Base-by-base conservation (phyloP, 495 filamentous ascomycete species). In the Xylaria scruposa region DNA sequence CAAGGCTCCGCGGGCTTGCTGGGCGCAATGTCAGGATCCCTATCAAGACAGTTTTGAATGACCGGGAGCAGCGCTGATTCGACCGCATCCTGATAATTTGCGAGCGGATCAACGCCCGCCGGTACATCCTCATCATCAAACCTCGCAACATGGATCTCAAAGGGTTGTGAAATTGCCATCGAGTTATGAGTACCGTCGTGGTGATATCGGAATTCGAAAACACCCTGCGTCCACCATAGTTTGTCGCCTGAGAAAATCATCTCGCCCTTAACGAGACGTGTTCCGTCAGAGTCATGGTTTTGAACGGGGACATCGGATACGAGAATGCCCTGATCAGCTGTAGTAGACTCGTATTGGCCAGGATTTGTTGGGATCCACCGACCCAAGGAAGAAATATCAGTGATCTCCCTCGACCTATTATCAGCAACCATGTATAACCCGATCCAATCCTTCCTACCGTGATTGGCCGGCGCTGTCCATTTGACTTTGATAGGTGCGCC, bases 201-300 rank as follows among this genome's bases (percentile, higher is more conserved):
- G 85, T 99, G 96, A 82, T 97, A 98, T 12, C 96, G 90, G 83
- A 99, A 95, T 77, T 99, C 96, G 78, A 97, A 98, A 49, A 94
- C 92, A 61, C 96, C 96, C 51, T 95, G 92, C 1, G 91, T 96
- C 96, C 96, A 99, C 90, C 94, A 98, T 17, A 96, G 86, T 83
- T 98, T 98, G 85, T 98, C 94, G 49, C 95, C 95, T 19, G 89
- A 86, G 75, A 99, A 98, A 47, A 92, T 79, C 82, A 98, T 89
- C 79, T 98, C 95, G 70, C 96, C 96, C 31, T 83, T 81, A 4
- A 90, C 80, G 70, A 86, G 85, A 69, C 89, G 85, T 0, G 67
- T 76, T 7, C 85, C 85, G 7, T 81, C 82, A 4, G 83, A 86
- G 64, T 90, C 87, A 10, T 85, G 78, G 26, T 83, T 78, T 40